Evolutionary conservation across 2,329 filamentous ascomycete species (phyloP).

Genomic region (Penicillium vulpinum): DNA sequence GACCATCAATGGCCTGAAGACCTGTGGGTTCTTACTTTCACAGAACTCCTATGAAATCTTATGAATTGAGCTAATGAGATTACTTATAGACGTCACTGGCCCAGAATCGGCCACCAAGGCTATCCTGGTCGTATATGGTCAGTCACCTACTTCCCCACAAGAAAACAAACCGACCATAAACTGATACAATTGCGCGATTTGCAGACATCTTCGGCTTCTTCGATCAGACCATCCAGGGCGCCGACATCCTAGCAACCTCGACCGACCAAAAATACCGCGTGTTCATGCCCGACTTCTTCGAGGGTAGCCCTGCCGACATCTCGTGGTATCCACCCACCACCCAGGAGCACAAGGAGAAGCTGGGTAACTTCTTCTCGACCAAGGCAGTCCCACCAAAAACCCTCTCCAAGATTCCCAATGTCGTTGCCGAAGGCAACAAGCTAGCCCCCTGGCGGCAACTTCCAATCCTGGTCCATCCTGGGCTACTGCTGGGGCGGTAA

Average conservation of each 20-base stretch:
- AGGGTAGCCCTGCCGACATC: slow-evolving; percentile 68
- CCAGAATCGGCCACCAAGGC: slow-evolving; percentile 57
- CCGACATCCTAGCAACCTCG: slow-evolving; percentile 60
- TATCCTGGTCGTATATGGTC: slow-evolving; percentile 57
- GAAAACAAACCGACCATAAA: not conserved
- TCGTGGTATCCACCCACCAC: slow-evolving; percentile 62
- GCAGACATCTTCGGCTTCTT: slow-evolving; percentile 65
- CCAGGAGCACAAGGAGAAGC: slow-evolving; percentile 60
- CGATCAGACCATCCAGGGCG: slow-evolving; percentile 62
- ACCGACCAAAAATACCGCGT: slow-evolving; percentile 73
- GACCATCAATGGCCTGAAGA: slow-evolving; percentile 62
- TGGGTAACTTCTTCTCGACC: slow-evolving; percentile 60
- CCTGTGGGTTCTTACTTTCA: slow-evolving; percentile 46
- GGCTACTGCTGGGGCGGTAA: slow-evolving; percentile 63
- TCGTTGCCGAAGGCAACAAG: slow-evolving; percentile 56
- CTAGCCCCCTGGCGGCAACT: slow-evolving; percentile 40
- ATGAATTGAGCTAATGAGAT: not conserved
- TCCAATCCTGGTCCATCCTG: slow-evolving; percentile 60
- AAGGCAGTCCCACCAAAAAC: slow-evolving; percentile 60
- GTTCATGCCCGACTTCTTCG: slow-evolving; percentile 90
- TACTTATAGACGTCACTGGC: slow-evolving; percentile 54
- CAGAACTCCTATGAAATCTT: not conserved
- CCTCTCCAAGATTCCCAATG: slow-evolving; percentile 55
- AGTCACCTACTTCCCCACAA: slow-evolving; percentile 2
- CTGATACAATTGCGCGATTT: not conserved